Evolutionary conservation across 805 yeast genomes (phyloP), one percentile per base, ranked within the genome.

Genomic region (Wickerhamiella allomyrinae): DNA sequence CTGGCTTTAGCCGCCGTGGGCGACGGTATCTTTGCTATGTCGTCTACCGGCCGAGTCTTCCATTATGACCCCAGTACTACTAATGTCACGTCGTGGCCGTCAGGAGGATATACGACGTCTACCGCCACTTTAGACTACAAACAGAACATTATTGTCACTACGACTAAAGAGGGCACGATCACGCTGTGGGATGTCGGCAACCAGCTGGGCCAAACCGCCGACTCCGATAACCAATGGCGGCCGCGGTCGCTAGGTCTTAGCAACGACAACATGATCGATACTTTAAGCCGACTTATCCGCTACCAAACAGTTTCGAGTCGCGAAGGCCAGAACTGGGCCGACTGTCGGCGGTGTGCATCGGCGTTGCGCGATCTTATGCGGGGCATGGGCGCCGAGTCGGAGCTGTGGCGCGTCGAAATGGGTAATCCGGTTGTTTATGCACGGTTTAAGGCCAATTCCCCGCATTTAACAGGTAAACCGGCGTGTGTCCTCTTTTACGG

Each of bases 341-440:
- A 86, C 33, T 79, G 89, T 3, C 72, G 96, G 45, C 74, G 79
- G 34, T 89, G 97, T 63, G 95, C 97, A 2, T 74, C 77, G 25
- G 81, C 70, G 48, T 59, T 91, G 41, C 69, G 74, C 29, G 69
- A 71, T 44, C 61, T 86, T 15, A 68, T 85, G 42, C 68, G 73
- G 40, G 69, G 66, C 29, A 65, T 81, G 43, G 96, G 96, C 8
- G 69, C 70, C 1, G 64, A 69, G 9, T 67, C 93, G 0, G 70
- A 73, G 46, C 62, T 87, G 23, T 57, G 89, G 13, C 84, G 94
- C 0, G 82, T 84, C 6, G 68, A 72, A 7, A 67, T 79, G 53
- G 85, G 85, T 4, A 87, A 87, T 53, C 97, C 98, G 0, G 74
- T 87, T 2, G 89, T 89, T 0, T 78, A 73, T 53, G 91, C 91